Conservation (phyloP, 805 yeast genomes). For the Metschnikowia shivogae region DNA sequence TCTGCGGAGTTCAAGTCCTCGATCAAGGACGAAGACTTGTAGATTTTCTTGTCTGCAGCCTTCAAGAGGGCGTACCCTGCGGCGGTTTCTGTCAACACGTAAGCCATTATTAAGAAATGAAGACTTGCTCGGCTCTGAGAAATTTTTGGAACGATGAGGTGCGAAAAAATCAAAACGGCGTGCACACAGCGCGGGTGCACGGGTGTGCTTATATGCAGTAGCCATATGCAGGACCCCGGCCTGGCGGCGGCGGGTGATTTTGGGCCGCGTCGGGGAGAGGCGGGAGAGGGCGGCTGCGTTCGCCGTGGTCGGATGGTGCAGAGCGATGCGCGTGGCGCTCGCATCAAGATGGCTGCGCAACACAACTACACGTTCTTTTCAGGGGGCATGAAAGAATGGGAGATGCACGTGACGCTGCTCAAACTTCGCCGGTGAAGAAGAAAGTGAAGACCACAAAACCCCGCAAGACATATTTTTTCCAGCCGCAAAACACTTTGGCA, state of each 20-base stretch:
- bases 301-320: no score
- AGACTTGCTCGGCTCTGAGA: slow-evolving; percentile 8
- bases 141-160: slow-evolving; percentile 16
- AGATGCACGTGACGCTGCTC: neutral
- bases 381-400: slow-evolving; percentile 5
- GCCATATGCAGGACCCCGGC: slow-evolving; percentile 1
- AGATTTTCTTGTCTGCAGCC: slow-evolving; percentile 95
- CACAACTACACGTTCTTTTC: neutral
- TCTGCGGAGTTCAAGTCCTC: slow-evolving; percentile 78
- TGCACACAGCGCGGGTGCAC: slow-evolving; percentile 7
- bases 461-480: slow-evolving; percentile 32
- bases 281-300: no score
- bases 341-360: slow-evolving; percentile 5
- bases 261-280: no score
- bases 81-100: slow-evolving; percentile 93
- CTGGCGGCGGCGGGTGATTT: no score
- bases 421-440: slow-evolving; percentile 13
- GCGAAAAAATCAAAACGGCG: slow-evolving; percentile 9
- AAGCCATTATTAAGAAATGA: slow-evolving; percentile 53
- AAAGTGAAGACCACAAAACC: slow-evolving; percentile 13
- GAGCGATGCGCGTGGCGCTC: slow-evolving; percentile 7
- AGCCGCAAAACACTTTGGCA: slow-evolving; percentile 31
- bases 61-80: slow-evolving; percentile 98
- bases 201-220: slow-evolving; percentile 8
- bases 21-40: slow-evolving; percentile 72